Evolutionary conservation across 345 rosid genomes (phyloP).

Genomic region (Triadica sebifera): DNA sequence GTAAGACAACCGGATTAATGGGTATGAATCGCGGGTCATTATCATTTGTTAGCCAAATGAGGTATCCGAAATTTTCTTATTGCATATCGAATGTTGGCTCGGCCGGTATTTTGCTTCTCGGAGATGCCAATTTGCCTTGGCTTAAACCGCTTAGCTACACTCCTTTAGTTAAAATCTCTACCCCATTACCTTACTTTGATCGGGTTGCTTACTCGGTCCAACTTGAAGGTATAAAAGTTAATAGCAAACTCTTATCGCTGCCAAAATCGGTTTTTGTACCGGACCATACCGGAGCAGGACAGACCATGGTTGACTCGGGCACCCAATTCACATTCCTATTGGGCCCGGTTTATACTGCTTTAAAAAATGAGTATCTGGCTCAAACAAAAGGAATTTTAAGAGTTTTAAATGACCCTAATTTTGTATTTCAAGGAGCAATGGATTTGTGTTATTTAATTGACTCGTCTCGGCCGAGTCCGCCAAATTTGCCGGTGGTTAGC

Average conservation of each 20-base stretch:
- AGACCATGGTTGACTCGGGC: conserved; percentile 80
- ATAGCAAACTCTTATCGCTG: conserved; percentile 35
- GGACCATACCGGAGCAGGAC: conserved; percentile 87
- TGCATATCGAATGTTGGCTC: conserved; percentile 74
- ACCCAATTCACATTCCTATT: conserved; percentile 68
- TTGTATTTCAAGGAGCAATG: conserved; percentile 78
- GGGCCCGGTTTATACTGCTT: conserved; percentile 61
- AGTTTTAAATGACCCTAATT: conserved; percentile 47
- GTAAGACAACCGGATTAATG: conserved; percentile 66
- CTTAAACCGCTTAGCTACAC: conserved; percentile 52
- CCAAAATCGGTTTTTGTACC: conserved; percentile 55
- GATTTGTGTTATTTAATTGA: conserved; percentile 53
- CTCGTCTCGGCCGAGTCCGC: conserved; percentile 20
- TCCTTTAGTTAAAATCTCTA: conserved; percentile 48
- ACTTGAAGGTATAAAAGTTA: conserved; percentile 62
- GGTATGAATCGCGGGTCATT: conserved; percentile 82
- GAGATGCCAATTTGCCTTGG: conserved; percentile 50
- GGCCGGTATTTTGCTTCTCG: conserved; percentile 62
- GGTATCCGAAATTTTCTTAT: conserved; percentile 66
- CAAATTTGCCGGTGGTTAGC: conserved; percentile 46
- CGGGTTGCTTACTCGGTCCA: conserved; percentile 71
- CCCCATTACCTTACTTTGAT: conserved; percentile 66
- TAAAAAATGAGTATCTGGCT: conserved; percentile 47
- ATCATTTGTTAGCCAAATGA: conserved; percentile 66
- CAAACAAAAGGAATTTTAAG: conserved; percentile 49